phyloP scores from a whole-genome alignment of 1,139 yeast species.

The Eremothecium cymbalariae region DNA sequence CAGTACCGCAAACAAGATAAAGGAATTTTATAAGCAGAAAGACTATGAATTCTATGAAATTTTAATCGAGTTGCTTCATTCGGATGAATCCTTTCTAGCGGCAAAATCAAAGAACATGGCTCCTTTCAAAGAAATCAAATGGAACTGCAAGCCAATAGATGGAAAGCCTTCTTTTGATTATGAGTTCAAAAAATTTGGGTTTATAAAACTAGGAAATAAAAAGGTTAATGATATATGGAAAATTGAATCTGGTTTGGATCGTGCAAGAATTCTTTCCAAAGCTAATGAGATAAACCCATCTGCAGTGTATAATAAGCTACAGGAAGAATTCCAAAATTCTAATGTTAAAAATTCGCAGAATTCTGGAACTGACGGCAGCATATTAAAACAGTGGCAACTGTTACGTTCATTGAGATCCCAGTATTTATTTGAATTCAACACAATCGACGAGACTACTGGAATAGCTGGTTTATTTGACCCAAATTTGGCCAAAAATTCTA shows the following conservation, averaged over 20 bases:
- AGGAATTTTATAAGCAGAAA: constrained; percentile 20
- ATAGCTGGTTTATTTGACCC: constrained; percentile 22
- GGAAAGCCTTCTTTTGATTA: constrained; percentile 12
- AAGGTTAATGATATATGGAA: constrained; percentile 29
- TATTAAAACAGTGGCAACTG: constrained; percentile 28
- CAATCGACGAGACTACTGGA: constrained; percentile 24
- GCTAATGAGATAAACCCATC: constrained; percentile 11
- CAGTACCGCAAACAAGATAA: constrained; percentile 19
- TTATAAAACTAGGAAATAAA: constrained; percentile 28
- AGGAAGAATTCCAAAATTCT: constrained; percentile 2
- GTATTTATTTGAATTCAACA: constrained; percentile 23
- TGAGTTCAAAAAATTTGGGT: constrained; percentile 28
- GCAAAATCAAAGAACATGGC: constrained; percentile 5
- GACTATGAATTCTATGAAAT: constrained; percentile 21
- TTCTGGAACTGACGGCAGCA: constrained; percentile 14
- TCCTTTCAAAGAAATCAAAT: constrained; percentile 16
- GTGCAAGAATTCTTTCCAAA: constrained; percentile 10
- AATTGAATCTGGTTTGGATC: constrained; percentile 23
- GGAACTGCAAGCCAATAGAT: constrained; percentile 5
- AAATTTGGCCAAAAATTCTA: constrained; percentile 9
- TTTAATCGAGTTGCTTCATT: constrained; percentile 11
- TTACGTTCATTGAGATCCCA: constrained; percentile 24
- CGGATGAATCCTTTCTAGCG: constrained; percentile 17
- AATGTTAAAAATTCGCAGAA: constrained; percentile 1
- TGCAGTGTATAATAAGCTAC: constrained; percentile 15